These are phyloP conservation scores for Bimuria novae-zelandiae DNA, from an alignment of 2,329 filamentous ascomycete genomes.

Conservation along the genomic window DNA sequence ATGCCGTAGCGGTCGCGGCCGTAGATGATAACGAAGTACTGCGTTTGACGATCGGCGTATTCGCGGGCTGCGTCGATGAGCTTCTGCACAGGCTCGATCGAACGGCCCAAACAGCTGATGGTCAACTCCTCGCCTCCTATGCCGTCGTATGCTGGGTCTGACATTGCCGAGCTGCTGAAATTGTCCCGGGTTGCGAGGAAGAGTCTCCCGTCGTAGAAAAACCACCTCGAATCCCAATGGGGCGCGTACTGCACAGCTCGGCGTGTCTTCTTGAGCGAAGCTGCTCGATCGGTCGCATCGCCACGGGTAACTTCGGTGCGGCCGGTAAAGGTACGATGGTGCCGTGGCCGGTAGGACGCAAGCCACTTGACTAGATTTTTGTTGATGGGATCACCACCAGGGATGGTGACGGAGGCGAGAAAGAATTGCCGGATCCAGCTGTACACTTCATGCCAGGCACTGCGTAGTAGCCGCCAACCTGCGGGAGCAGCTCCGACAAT, in stretches of 20 bases:
- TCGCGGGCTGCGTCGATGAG: not conserved
- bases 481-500: conserved; percentile 2
- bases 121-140: not conserved
- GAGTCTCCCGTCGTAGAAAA: not conserved
- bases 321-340: not conserved
- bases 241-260: not conserved
- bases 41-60: not conserved
- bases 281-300: not conserved
- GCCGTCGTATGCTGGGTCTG: not conserved
- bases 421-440: conserved; percentile 1
- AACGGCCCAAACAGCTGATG: not conserved
- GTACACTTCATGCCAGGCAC: not conserved
- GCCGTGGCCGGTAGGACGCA: not conserved
- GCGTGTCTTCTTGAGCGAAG: conserved; percentile 1
- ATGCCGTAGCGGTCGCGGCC: conserved; percentile 2
- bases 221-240: not conserved
- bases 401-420: not conserved
- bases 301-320: not conserved
- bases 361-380: not conserved
- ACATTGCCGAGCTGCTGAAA: conserved; percentile 1
- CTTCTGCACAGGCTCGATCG: not conserved
- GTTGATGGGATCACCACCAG: not conserved
- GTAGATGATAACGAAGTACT: not conserved
- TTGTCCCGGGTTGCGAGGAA: not conserved
- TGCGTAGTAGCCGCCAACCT: not conserved